These are phyloP conservation scores for Leishmania lainsoni DNA, from an alignment of 208 protist species.

Conservation along the genomic window DNA sequence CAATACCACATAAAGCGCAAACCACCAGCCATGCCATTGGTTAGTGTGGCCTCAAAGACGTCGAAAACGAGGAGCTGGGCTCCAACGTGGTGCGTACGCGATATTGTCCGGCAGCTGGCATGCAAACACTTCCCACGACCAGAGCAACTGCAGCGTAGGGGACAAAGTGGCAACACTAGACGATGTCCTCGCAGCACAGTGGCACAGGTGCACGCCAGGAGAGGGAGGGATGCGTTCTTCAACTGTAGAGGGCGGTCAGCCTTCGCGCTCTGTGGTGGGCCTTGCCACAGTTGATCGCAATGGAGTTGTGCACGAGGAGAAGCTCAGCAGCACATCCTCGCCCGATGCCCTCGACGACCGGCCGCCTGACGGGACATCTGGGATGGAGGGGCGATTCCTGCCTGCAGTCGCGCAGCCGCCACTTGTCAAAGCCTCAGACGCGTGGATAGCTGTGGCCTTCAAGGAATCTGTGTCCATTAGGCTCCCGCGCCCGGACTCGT, in stretches of 20 bases:
- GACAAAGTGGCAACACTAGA: background rate
- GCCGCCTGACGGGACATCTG: background rate
- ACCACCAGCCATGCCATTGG: background rate
- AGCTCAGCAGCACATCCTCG: constrained; percentile 28
- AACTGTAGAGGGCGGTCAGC: background rate
- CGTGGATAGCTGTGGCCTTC: background rate
- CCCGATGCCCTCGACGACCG: constrained; percentile 29
- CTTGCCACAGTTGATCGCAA: background rate
- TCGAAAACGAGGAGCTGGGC: background rate
- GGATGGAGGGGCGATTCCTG: constrained; percentile 7
- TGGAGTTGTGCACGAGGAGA: constrained; percentile 27
- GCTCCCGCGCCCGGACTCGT: background rate
- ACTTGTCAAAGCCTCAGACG: background rate
- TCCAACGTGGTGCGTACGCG: background rate
- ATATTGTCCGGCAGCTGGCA: background rate
- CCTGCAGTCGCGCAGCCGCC: background rate
- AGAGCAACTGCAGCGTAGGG: background rate
- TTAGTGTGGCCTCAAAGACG: background rate
- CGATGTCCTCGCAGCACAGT: background rate
- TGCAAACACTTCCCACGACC: background rate
- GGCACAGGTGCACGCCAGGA: background rate
- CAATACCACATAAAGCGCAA: background rate
- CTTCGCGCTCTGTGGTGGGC: background rate
- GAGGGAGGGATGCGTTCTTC: background rate
- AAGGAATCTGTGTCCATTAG: background rate